These are phyloP conservation scores for Leishmania lainsoni DNA, from an alignment of 208 protist genomes.

Conservation along the genomic window DNA sequence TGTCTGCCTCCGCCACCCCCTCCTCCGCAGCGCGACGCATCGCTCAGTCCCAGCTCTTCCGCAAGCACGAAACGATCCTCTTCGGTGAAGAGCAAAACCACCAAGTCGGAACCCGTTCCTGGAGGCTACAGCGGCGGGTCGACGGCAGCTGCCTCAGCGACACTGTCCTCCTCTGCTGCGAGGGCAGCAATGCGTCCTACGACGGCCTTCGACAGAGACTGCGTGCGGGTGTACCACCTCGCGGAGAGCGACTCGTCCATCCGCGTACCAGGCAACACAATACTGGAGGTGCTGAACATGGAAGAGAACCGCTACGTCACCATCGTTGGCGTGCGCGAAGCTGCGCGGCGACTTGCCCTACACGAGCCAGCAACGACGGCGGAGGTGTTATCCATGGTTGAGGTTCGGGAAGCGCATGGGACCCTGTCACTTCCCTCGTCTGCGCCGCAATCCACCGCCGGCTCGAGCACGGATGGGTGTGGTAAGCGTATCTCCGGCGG, in stretches of 20 bases:
- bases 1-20: not conserved
- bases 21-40: slow-evolving; percentile 19
- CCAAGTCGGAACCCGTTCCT: slow-evolving; percentile 18
- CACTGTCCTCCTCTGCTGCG: slow-evolving; percentile 27
- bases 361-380: slow-evolving; percentile 62
- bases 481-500: slow-evolving; percentile 8
- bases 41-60: slow-evolving; percentile 21
- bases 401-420: slow-evolving; percentile 18
- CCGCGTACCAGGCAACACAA: slow-evolving; percentile 85
- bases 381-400: slow-evolving; percentile 59
- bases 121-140: not conserved
- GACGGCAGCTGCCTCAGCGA: slow-evolving; percentile 6
- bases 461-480: not conserved
- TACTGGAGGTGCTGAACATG: slow-evolving; percentile 82
- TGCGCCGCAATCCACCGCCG: not conserved
- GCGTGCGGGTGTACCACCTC: slow-evolving; percentile 58
- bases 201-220: slow-evolving; percentile 73
- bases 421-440: slow-evolving; percentile 11
- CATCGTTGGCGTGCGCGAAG: slow-evolving; percentile 58
- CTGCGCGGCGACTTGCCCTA: slow-evolving; percentile 62
- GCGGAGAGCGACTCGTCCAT: slow-evolving; percentile 43
- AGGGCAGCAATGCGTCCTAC: slow-evolving; percentile 45
- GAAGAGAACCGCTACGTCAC: slow-evolving; percentile 73
- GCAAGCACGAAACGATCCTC: slow-evolving; percentile 27
- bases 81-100: slow-evolving; percentile 19